phyloP scores from a whole-genome alignment of 2,329 filamentous ascomycete species.

The Nemania diffusa region DNA sequence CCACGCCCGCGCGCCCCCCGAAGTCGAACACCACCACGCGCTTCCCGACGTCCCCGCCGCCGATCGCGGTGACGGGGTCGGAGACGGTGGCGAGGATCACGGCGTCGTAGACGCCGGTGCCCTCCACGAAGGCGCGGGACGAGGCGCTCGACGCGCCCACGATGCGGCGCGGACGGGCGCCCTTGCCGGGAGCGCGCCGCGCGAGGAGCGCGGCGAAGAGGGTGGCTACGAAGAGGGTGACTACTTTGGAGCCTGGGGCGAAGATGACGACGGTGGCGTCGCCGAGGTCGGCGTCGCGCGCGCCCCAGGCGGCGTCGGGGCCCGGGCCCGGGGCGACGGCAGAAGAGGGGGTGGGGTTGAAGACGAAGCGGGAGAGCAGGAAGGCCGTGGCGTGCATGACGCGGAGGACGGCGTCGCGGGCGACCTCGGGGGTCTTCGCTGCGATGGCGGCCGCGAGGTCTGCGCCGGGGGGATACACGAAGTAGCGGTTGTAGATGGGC shows the following conservation, averaged over 20 bases:
- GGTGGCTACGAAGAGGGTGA: too few relatives aligned
- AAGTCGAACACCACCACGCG: too few relatives aligned
- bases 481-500: slow-evolving; percentile 59
- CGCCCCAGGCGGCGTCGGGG: slow-evolving; percentile 41
- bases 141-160: slow-evolving; percentile 44
- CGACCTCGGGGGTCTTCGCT: slow-evolving; percentile 35
- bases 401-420: slow-evolving; percentile 42
- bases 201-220: slow-evolving; percentile 40
- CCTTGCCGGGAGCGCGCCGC: background rate
- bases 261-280: slow-evolving; percentile 50
- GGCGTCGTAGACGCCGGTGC: slow-evolving; percentile 43
- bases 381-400: slow-evolving; percentile 48
- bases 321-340: slow-evolving; percentile 38
- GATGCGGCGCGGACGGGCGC: slow-evolving; percentile 36
- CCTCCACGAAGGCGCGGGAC: slow-evolving; percentile 42
- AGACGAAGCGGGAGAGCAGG: slow-evolving; percentile 49
- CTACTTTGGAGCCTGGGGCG: slow-evolving; percentile 48
- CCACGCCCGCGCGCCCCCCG: slow-evolving; percentile 41
- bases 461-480: slow-evolving; percentile 28
- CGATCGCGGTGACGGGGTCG: background rate
- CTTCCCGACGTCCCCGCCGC: too few relatives aligned
- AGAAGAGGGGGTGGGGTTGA: slow-evolving; percentile 42
- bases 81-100: slow-evolving; percentile 19
- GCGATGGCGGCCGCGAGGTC: slow-evolving; percentile 37
- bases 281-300: slow-evolving; percentile 48